phyloP scores from a whole-genome alignment of 169 alveolate genomes.

The Plasmodium sp. region DNA sequence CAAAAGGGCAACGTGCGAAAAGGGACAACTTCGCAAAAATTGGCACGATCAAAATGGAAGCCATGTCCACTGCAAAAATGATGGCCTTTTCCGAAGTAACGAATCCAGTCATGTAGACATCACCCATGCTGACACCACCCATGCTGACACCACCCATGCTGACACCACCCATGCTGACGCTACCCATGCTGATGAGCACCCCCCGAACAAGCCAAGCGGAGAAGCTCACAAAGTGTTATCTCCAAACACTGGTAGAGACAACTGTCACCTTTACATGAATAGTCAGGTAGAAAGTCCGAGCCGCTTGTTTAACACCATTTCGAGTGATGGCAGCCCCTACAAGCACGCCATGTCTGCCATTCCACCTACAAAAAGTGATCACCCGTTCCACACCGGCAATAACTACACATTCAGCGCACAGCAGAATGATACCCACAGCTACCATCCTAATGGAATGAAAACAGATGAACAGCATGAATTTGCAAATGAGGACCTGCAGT shows the following conservation, averaged over 20 bases:
- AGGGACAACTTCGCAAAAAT: neutral
- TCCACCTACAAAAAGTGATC: neutral
- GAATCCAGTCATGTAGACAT: no score
- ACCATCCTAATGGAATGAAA: neutral
- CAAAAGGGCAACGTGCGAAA: neutral
- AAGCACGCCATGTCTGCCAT: neutral
- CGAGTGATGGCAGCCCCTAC: neutral
- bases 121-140: neutral
- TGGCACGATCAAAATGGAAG: neutral
- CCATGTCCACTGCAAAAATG: neutral
- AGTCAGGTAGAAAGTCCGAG: neutral
- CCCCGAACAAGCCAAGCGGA: neutral
- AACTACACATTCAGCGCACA: neutral
- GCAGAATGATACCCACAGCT: slow-evolving; percentile 1
- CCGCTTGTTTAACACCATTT: neutral
- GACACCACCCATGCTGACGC: neutral
- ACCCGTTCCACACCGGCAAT: neutral
- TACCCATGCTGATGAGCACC: neutral
- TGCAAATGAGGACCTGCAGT: neutral
- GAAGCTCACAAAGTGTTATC: neutral
- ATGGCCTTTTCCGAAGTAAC: neutral
- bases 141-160: neutral
- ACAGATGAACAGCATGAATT: neutral
- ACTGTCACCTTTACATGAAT: neutral
- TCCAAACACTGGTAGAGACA: neutral